Percentiles rank a stretch among this genome's conserved stretches.
Evolutionary conservation across 257 asterid species (phyloP).

Genomic region (Oldenlandia corymbosa): DNA sequence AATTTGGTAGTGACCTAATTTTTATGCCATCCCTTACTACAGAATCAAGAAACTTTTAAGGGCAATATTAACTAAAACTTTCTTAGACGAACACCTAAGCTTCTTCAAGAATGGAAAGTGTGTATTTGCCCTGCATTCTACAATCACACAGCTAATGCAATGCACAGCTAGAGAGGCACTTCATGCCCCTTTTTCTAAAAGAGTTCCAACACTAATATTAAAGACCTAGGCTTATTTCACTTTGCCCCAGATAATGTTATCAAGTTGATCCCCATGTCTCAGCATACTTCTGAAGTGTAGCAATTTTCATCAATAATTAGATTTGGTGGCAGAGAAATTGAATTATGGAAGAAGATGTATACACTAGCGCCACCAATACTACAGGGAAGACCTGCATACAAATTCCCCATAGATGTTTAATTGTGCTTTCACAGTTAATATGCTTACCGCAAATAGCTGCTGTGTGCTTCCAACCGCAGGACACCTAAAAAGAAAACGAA

Average conservation of each 20-base stretch:
- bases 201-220: not conserved
- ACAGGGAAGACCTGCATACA: too few relatives aligned
- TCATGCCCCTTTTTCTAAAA: not conserved
- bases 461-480: slow-evolving; percentile 99
- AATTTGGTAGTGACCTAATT: too few relatives aligned
- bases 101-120: not conserved
- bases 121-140: not conserved
- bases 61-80: not conserved
- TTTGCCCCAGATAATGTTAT: not conserved
- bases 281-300: slow-evolving; percentile 1
- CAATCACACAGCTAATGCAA: not conserved
- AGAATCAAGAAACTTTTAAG: not conserved
- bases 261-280: not conserved
- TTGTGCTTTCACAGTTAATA: not conserved
- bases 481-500: slow-evolving; percentile 47
- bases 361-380: too few relatives aligned
- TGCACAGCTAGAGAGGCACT: not conserved
- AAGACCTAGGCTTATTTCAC: not conserved
- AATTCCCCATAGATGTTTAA: too few relatives aligned
- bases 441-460: slow-evolving; percentile 88
- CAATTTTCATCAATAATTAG: too few relatives aligned
- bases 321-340: too few relatives aligned
- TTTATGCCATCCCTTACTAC: not conserved
- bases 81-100: not conserved
- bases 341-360: too few relatives aligned